Evolutionary conservation across 2,329 filamentous ascomycete species (phyloP), one percentile per base, ranked within the genome.

Genomic region (Pezicula rhizophila): DNA sequence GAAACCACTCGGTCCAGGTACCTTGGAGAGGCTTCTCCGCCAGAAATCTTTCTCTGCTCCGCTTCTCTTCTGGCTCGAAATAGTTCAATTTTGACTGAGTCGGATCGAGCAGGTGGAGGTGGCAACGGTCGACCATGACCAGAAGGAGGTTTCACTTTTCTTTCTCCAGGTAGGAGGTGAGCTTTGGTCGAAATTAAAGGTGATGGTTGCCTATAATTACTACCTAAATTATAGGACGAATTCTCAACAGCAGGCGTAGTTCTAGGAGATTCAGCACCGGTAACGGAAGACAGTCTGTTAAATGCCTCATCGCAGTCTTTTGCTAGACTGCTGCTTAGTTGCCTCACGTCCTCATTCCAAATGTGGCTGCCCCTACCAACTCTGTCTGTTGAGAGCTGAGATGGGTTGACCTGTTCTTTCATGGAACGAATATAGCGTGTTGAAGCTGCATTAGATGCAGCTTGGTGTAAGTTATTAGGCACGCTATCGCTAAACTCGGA

Each of bases 251-350:
- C 15, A 15, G 43, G 34, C 20, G 43, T 35, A n/a, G 14, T 35
- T 12, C 25, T 17, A 10, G 8, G 15, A 14, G 18, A 35, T 23
- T 20, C 43, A 11, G 18, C 20, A 3, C 33, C 31, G 12, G 46
- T 18, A 77, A 66, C 1, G 75, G 84, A 47, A 71, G 76, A 42
- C 25, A 42, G 57, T 38, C 85, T 82, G 62, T 89, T 91, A 71
- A 97, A 96, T 1, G 91, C 91, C 60, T 93, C 88, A 61, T 97
- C 91, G 61, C 91, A 95, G 50, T 93, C 88, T 66, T 89, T 89
- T 44, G 89, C 89, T 52, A 96, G 83, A 59, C 89, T 89, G 59
- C 80, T 81, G 58, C 89, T 95, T 49, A 95, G 85, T 58, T 92
- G 85, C 6, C 89, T 78, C 47, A 93, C 79, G 63, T 96, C 91